Evolutionary conservation across 306 rosid genomes (phyloP).

Genomic region (Lathyrus aphaca): DNA sequence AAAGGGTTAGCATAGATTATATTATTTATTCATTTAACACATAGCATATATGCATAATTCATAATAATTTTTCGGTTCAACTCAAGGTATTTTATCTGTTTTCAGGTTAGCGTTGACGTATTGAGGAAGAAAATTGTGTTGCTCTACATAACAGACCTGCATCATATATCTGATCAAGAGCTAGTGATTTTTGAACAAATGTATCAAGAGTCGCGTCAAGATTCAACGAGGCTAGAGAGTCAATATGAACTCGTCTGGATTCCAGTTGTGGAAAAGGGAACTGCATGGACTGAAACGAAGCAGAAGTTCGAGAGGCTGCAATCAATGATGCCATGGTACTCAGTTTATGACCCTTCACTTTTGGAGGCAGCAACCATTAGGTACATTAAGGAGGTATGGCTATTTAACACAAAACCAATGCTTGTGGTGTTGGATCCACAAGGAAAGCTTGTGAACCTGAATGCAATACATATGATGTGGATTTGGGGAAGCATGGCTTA

Average conservation of each 20-base stretch:
- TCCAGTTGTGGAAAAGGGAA: constrained; percentile 47
- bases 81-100: background rate
- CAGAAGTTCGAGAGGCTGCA: constrained; percentile 36
- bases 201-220: constrained; percentile 47
- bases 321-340: constrained; percentile 56
- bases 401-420: constrained; percentile 53
- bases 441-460: constrained; percentile 56
- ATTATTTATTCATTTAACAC: constrained; percentile 23
- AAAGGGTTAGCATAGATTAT: constrained; percentile 47
- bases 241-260: constrained; percentile 68
- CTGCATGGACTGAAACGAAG: constrained; percentile 29
- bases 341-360: constrained; percentile 49
- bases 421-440: constrained; percentile 62
- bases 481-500: constrained; percentile 72
- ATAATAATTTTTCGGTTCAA: background rate
- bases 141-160: constrained; percentile 58
- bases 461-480: constrained; percentile 78
- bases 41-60: background rate
- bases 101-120: constrained; percentile 53
- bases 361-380: constrained; percentile 46
- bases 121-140: constrained; percentile 55
- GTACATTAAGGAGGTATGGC: constrained; percentile 63
- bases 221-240: constrained; percentile 40
- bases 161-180: constrained; percentile 42
- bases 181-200: constrained; percentile 48